Conservation (phyloP, 805 yeast genomes). For the Candida chilensis region DNA sequence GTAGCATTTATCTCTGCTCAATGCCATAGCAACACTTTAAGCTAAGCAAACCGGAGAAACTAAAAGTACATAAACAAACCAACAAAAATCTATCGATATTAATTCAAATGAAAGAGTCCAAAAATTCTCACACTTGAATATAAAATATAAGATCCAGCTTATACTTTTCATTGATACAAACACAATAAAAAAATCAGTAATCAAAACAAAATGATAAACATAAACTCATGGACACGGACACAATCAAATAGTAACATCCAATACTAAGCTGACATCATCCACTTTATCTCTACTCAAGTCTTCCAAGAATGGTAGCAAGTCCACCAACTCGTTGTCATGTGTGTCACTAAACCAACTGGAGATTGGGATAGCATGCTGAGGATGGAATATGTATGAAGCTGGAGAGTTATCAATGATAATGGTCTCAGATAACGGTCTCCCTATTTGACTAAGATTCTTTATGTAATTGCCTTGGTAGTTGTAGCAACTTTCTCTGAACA, state of each 20-base stretch:
- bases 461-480: conserved; percentile 92
- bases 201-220: too few relatives aligned
- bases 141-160: too few relatives aligned
- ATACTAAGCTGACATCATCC: conserved; percentile 75
- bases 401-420: conserved; percentile 96
- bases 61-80: too few relatives aligned
- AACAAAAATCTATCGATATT: too few relatives aligned
- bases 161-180: too few relatives aligned
- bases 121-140: too few relatives aligned
- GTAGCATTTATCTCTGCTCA: too few relatives aligned
- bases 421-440: conserved; percentile 78
- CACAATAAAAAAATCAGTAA: too few relatives aligned
- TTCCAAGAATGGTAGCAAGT: conserved; percentile 82
- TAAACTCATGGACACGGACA: too few relatives aligned
- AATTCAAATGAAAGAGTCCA: too few relatives aligned
- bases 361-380: conserved; percentile 95
- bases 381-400: conserved; percentile 96
- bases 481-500: conserved; percentile 91
- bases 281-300: conserved; percentile 70
- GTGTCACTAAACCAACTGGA: conserved; percentile 98
- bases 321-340: conserved; percentile 92
- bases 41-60: too few relatives aligned
- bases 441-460: conserved; percentile 88
- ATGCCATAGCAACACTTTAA: too few relatives aligned
- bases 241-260: conserved; percentile 61